Conservation (phyloP, 805 yeast genomes). For the Yarrowia porcina region DNA sequence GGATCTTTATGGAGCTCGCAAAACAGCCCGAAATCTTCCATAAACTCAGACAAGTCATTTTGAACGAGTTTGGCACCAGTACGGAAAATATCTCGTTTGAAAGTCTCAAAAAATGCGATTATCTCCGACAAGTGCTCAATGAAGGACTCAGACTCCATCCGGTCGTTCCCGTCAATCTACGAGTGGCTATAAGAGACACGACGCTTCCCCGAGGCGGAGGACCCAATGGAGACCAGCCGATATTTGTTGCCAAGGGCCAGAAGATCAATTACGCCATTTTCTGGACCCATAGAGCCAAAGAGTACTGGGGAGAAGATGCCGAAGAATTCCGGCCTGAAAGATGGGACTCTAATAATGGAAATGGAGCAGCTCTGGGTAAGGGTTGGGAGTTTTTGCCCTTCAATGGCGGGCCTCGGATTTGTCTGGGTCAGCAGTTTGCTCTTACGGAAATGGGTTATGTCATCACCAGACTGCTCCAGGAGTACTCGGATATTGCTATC, state of each 20-base stretch:
- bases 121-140: constrained; percentile 47
- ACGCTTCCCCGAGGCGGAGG: constrained; percentile 54
- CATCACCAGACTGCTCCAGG: constrained; percentile 41
- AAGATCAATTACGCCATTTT: constrained; percentile 42
- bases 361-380: constrained; percentile 26
- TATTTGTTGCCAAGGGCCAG: constrained; percentile 46
- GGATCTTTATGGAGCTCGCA: constrained; percentile 46
- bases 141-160: constrained; percentile 52
- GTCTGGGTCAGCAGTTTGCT: constrained; percentile 56
- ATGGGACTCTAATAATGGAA: constrained; percentile 44
- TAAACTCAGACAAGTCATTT: constrained; percentile 42
- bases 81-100: constrained; percentile 41
- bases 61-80: constrained; percentile 39
- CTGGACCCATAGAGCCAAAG: constrained; percentile 44
- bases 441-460: constrained; percentile 51
- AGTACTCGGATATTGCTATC: not conserved
- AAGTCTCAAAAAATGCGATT: constrained; percentile 47
- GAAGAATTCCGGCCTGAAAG: constrained; percentile 47
- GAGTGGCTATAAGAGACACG: constrained; percentile 47
- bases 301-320: constrained; percentile 47
- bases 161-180: constrained; percentile 49
- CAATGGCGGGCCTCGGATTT: constrained; percentile 57
- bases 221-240: constrained; percentile 40
- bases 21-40: constrained; percentile 37
- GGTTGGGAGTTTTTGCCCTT: constrained; percentile 51